Evolutionary conservation across 2,329 filamentous ascomycete species (phyloP), one percentile per base, ranked within the genome.

Genomic region (Aspergillus eucalypticola): DNA sequence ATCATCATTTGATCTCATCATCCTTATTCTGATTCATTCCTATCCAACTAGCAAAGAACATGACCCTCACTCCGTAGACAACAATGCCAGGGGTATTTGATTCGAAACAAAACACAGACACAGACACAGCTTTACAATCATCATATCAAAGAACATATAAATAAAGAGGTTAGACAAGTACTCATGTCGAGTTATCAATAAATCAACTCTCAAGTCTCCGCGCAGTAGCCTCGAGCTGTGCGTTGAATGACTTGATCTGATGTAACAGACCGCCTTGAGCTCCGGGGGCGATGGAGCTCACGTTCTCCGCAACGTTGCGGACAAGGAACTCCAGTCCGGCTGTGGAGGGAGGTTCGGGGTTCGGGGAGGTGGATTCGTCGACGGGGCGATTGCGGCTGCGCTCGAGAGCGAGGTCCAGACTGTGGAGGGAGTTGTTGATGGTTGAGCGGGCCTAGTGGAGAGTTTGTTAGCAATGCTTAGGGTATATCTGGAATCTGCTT

Each of bases 371-470:
- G 27, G 46, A 32, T 50, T 50, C 46, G 46, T 44, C 56, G 32
- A 60, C 50, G 23, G 64, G 63, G 32, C 55, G 68, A 57, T 64
- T 71, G 44, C 71, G 73, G 49, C 66, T 72, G 49, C 77, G 76
- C 46, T 79, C 77, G 15, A 79, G 66, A 2, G 74, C 75, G 11
- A 79, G 69, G 27, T 79, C 76, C 23, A 79, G 73, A 44, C 73
- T 75, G 58, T 77, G 76, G 1, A 79, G 70, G 54, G 76, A 75
- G 59, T 78, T 77, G 66, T 76, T 79, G 69, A 79, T 76, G 21
- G 71, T 70, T 39, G 70, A 71, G 52, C 76, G 77, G 27, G 72
- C 66, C 77, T 78, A 55, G 8, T 27, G 23, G 29, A 10, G 29
- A 42, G 41, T 59, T 41, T 39, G 48, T 42, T 13, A 58, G 35